Conservation (phyloP, 768 basidiomycete species). For the Leccinum imitatum region DNA sequence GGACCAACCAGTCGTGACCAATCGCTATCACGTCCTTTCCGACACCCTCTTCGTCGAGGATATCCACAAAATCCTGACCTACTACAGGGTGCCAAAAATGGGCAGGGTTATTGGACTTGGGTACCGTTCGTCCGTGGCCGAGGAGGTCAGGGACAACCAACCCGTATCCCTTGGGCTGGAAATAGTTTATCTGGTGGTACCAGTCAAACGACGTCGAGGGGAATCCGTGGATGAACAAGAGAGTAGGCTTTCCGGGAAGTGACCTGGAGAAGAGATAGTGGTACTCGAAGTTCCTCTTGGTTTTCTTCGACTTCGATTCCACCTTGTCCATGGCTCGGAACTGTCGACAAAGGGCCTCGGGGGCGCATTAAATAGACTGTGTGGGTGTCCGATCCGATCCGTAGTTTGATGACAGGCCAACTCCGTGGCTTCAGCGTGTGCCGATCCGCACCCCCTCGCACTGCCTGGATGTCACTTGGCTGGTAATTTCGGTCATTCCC, state of each 20-base stretch:
- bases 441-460: conserved; percentile 19
- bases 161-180: conserved; percentile 41
- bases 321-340: conserved; percentile 25
- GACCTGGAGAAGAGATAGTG: conserved; percentile 35
- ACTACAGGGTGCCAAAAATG: conserved; percentile 30
- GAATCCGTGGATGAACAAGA: conserved; percentile 47
- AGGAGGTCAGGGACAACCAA: conserved; percentile 49
- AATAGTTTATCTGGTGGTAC: conserved; percentile 39
- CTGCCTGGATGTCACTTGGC: conserved; percentile 7
- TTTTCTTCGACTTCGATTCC: conserved; percentile 34
- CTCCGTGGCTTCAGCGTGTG: conserved; percentile 13
- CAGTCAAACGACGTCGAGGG: conserved; percentile 44
- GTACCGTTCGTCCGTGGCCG: conserved; percentile 43
- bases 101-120: conserved; percentile 36
- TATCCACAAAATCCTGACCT: conserved; percentile 36
- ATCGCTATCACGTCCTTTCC: conserved; percentile 33
- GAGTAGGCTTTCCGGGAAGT: conserved; percentile 33
- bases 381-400: conserved; percentile 15
- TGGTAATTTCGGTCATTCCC: conserved; percentile 7
- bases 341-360: background rate
- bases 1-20: conserved; percentile 41
- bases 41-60: conserved; percentile 38
- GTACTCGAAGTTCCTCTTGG: conserved; percentile 36
- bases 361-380: conserved; percentile 8
- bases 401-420: conserved; percentile 8